Base-by-base conservation (phyloP, 1,139 yeast species). In the Pichiaceae sp. region DNA sequence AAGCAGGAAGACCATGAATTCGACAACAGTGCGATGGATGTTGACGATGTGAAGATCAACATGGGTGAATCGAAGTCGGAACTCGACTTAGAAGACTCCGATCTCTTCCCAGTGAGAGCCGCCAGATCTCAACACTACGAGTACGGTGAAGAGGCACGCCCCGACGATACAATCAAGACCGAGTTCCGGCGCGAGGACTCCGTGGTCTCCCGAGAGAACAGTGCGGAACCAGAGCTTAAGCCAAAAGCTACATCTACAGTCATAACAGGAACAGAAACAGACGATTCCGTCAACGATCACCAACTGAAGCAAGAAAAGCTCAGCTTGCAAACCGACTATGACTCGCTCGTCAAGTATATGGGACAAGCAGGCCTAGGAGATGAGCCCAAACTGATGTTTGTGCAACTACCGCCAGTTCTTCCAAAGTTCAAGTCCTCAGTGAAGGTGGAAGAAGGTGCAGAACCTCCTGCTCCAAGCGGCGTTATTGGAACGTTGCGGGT, bases 381-480 rank as follows among this genome's bases (percentile, higher is more conserved):
- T 18, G 29, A 19, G 8, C 17, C n/a, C 8, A 28, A 25, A 11
- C 36, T 49, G 33, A 36, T 80, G 42, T 64, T 84, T 36, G 61
- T 86, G 48, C 95, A 87, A 53, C 61, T 87, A 41, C 95, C 96
- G 4, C 70, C 74, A 29, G 59, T 71, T 14, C 59, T 83, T 38
- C 95, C 95, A 0, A 46, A 60, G 9, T 78, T 78, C 42, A 57
- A 58, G 36, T 43, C 26, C 23, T 44, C 25, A 35, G 18, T 34
- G 38, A 33, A 36, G 43, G 48, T 24, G 32, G 32, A 18, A 38
- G 48, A 28, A 43, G 45, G 34, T 40, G 38, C 19, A 38, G 44
- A 27, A 43, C 12, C 12, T 2, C 7, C 17, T 40, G 15, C 42
- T 39, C 44, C 60, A 41, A 52, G 59, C 26, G 96, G 96, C 2